Evolutionary conservation across 78 protist genomes (phyloP).

Genomic region (Ministeria vibrans): DNA sequence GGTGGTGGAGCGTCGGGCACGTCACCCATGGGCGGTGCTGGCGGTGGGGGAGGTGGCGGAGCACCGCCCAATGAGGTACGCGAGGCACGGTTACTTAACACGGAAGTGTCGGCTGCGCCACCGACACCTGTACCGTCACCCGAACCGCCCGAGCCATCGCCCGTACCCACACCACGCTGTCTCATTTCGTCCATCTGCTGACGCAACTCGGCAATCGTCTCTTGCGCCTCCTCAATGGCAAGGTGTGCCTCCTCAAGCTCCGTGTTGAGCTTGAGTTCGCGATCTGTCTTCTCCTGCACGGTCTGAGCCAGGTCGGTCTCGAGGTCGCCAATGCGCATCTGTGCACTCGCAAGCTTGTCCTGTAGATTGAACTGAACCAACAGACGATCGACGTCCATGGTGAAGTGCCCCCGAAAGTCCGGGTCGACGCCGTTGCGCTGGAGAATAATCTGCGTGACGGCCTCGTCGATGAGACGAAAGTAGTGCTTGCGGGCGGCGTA

Average conservation of each 20-base stretch:
- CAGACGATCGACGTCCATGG: not conserved
- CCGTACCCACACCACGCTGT: not conserved
- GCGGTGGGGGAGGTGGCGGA: slow-evolving; percentile 4
- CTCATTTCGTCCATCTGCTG: not conserved
- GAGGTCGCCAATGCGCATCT: not conserved
- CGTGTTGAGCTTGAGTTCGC: not conserved
- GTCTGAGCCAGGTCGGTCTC: not conserved
- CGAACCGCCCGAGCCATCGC: not conserved
- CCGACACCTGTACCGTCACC: not conserved
- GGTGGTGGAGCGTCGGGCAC: too few relatives aligned
- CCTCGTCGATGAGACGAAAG: not conserved
- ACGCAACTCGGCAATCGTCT: not conserved
- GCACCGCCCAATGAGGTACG: not conserved
- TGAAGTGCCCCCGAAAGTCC: not conserved
- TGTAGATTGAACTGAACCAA: not conserved
- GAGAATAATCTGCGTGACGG: not conserved
- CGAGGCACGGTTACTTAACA: not conserved
- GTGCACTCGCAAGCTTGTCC: not conserved
- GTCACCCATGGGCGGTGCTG: too few relatives aligned
- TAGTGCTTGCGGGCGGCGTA: slow-evolving; percentile 7
- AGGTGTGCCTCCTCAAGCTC: not conserved
- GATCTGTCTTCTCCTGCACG: not conserved
- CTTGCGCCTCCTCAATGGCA: not conserved
- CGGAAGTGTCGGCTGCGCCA: not conserved
- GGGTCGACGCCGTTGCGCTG: slow-evolving; percentile 11